Evolutionary conservation across 2,329 filamentous ascomycete genomes (phyloP).

Genomic region (Ascochyta koolunga): DNA sequence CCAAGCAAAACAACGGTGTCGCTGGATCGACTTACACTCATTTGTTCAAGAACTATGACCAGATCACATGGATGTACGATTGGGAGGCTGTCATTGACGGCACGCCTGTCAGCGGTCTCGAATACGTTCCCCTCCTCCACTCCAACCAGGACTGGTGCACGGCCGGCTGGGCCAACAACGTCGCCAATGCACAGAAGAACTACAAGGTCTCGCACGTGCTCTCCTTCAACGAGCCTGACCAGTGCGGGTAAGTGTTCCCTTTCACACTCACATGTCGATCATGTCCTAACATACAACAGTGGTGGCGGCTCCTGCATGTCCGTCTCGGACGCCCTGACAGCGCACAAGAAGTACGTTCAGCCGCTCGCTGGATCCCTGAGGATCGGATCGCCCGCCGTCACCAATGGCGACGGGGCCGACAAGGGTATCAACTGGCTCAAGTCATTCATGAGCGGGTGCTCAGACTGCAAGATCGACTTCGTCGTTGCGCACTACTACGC

Average conservation of each 20-base stretch:
- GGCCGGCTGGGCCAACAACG: slow-evolving; percentile 34
- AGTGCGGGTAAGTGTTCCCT: slow-evolving; percentile 34
- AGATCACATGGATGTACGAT: slow-evolving; percentile 70
- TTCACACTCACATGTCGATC: neutral
- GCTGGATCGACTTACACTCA: slow-evolving; percentile 31
- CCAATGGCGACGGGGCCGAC: slow-evolving; percentile 30
- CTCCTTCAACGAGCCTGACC: slow-evolving; percentile 50
- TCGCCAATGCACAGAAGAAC: slow-evolving; percentile 34
- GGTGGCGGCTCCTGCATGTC: slow-evolving; percentile 38
- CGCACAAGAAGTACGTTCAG: slow-evolving; percentile 37
- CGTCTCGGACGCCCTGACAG: slow-evolving; percentile 25
- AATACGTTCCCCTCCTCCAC: slow-evolving; percentile 66
- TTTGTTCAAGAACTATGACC: slow-evolving; percentile 23
- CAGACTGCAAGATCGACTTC: slow-evolving; percentile 44
- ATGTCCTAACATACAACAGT: slow-evolving; percentile 17
- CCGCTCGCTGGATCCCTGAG: slow-evolving; percentile 34
- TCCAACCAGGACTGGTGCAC: slow-evolving; percentile 36
- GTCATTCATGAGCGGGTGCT: slow-evolving; percentile 34
- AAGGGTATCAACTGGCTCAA: slow-evolving; percentile 43
- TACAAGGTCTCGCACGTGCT: slow-evolving; percentile 42
- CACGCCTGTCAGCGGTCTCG: slow-evolving; percentile 51
- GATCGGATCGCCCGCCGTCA: slow-evolving; percentile 46
- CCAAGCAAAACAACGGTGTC: slow-evolving; percentile 32
- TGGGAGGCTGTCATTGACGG: slow-evolving; percentile 61
- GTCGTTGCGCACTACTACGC: slow-evolving; percentile 48